phyloP scores from a whole-genome alignment of 805 yeast species.

The Candida alai region DNA sequence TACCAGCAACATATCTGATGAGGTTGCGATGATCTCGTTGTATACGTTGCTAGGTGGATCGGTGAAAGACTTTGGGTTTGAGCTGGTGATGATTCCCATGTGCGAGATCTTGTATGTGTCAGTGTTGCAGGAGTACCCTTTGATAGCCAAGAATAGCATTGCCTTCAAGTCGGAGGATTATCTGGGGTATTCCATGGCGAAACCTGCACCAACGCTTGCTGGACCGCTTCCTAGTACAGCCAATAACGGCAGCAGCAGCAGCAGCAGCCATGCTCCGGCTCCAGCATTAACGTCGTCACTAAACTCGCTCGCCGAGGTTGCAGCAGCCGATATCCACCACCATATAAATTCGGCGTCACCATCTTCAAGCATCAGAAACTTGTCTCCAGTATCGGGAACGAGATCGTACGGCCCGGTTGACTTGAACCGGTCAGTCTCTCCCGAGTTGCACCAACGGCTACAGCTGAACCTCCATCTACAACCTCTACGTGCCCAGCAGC shows the following conservation, averaged over 20 bases:
- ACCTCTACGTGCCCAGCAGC: slow-evolving; percentile 27
- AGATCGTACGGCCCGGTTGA: too few relatives aligned
- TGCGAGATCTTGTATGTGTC: slow-evolving; percentile 65
- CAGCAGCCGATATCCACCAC: slow-evolving; percentile 10
- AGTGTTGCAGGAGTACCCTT: slow-evolving; percentile 61
- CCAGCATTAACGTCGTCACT: slow-evolving; percentile 15
- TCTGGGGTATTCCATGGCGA: slow-evolving; percentile 1
- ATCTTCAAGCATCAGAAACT: not conserved
- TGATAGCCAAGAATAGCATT: slow-evolving; percentile 42
- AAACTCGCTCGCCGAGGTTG: slow-evolving; percentile 34
- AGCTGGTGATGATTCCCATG: slow-evolving; percentile 57
- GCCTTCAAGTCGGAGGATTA: slow-evolving; percentile 20
- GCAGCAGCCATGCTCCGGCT: not conserved
- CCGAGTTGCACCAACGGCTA: slow-evolving; percentile 10
- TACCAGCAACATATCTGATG: slow-evolving; percentile 36
- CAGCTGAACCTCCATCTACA: slow-evolving; percentile 7
- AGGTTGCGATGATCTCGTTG: slow-evolving; percentile 51
- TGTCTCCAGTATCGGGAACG: slow-evolving; percentile 2
- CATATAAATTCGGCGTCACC: not conserved
- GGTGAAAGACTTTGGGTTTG: slow-evolving; percentile 78
- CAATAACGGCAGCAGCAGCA: not conserved
- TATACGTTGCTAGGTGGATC: slow-evolving; percentile 64
- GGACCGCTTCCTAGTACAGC: too few relatives aligned
- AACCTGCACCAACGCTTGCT: not conserved
- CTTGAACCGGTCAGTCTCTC: too few relatives aligned